Base-by-base conservation (phyloP, 1,284 basidiomycete species). In the Ceratobasidium sp. region DNA sequence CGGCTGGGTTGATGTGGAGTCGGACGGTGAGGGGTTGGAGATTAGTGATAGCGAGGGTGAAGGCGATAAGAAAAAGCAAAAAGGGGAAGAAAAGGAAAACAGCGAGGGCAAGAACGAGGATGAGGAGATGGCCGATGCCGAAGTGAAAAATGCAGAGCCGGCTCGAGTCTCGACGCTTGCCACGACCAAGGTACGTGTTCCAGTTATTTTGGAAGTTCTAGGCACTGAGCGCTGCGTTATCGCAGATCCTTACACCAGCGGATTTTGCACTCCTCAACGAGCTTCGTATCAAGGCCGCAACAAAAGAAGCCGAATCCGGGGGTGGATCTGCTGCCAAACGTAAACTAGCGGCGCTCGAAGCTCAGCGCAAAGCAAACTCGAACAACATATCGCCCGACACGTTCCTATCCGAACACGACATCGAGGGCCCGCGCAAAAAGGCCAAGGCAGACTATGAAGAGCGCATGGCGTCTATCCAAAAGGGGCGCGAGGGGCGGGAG, bases 261-360 rank as follows among this genome's bases (percentile, higher is more conserved):
- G 97, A 99, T 83, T 99, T 98, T 82, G 94, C 94, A 0, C 85
- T 98, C 65, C 87, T 99, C 74, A 94, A 95, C 79, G 94, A 98
- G 79, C 89, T 99, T 9, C 91, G 92, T 8, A 87, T 95, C 74
- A 88, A 93, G 83, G 93, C 92, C 0, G 94, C 94, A n/a, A 84
- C 86, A 24, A 87, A 89, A 74, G 89, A 89, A 1, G 90, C 92
- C 9, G 90, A 94, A 79, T 83, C 84, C 39, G 89, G 89, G 0
- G 92, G 91, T 3, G 92, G 93, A 2, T 86, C 90, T 29, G 89
- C 88, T 41, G 91, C 95, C 1, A 79, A 96, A 81, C 91, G 97
- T 72, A 98, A 96, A 84, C 90, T 94, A 9, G 92, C 90, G 0
- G 84, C 86, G 0, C 88, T 96, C 31, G 92, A 96, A 82, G 87